A percentile compares a stretch with the other conserved stretches of the same genome.
Evolutionary conservation across 2,329 filamentous ascomycete genomes (phyloP).

Genomic region (Microdochium nivale): DNA sequence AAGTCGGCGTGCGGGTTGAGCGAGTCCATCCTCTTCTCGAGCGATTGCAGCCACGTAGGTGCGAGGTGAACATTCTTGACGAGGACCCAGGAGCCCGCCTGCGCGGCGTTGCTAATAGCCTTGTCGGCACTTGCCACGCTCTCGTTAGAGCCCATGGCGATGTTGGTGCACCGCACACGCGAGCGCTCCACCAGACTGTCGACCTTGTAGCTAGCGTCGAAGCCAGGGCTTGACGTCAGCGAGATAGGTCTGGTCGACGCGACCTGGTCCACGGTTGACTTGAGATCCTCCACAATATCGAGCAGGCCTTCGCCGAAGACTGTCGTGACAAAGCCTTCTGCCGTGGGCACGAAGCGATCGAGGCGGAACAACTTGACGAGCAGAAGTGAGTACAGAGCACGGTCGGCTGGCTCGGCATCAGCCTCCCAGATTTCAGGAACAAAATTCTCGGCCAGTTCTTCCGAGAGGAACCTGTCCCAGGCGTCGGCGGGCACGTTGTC

Average conservation of each 20-base stretch:
- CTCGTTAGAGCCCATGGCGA: constrained; percentile 98
- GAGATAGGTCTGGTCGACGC: constrained; percentile 79
- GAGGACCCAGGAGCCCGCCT: constrained; percentile 89
- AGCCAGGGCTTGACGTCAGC: constrained; percentile 88
- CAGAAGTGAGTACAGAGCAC: constrained; percentile 73
- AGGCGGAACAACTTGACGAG: constrained; percentile 92
- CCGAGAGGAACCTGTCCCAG: constrained; percentile 76
- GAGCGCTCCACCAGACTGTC: constrained; percentile 85
- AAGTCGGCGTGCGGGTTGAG: constrained; percentile 92
- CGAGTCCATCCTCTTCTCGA: constrained; percentile 93
- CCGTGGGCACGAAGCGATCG: constrained; percentile 87
- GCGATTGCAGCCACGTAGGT: constrained; percentile 89
- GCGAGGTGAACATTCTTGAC: constrained; percentile 98
- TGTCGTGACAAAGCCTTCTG: constrained; percentile 78
- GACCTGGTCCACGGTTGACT: constrained; percentile 76
- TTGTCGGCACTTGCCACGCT: constrained; percentile 88
- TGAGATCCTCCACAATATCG: constrained; percentile 77
- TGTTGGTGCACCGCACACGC: constrained; percentile 81
- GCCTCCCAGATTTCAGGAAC: constrained; percentile 72
- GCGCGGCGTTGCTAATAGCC: constrained; percentile 85
- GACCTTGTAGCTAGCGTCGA: constrained; percentile 98
- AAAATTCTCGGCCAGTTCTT: constrained; percentile 78
- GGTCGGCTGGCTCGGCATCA: constrained; percentile 56
- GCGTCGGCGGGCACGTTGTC: constrained; percentile 49
- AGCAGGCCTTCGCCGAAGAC: constrained; percentile 81